Percentiles rank a stretch among this genome's conserved stretches.
Evolutionary conservation across 805 yeast species (phyloP).

Genomic region (Scheffersomyces ergatensis): DNA sequence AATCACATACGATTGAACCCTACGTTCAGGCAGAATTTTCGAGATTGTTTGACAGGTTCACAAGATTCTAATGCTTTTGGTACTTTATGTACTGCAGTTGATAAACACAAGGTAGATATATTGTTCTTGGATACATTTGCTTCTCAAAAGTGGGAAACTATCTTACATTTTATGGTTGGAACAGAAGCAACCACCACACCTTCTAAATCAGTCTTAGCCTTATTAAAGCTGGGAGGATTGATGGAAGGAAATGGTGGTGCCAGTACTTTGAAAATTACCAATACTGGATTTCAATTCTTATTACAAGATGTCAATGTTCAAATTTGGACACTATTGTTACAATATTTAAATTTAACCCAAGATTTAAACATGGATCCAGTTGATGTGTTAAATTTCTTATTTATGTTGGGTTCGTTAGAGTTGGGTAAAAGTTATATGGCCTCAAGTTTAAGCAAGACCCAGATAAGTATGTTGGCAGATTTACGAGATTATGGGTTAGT

Average conservation of each 20-base stretch:
- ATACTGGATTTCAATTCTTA: constrained; percentile 89
- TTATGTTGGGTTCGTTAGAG: constrained; percentile 89
- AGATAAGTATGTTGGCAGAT: constrained; percentile 82
- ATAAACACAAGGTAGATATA: constrained; percentile 57
- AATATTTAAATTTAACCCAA: constrained; percentile 83
- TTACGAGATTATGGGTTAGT: constrained; percentile 89
- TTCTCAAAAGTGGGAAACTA: constrained; percentile 87
- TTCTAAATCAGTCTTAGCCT: constrained; percentile 74
- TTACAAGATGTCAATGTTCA: constrained; percentile 92
- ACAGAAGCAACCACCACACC: constrained; percentile 71
- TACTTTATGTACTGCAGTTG: constrained; percentile 51
- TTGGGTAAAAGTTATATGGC: constrained; percentile 83
- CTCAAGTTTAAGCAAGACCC: constrained; percentile 71
- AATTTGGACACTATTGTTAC: constrained; percentile 87
- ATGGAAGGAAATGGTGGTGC: constrained; percentile 64
- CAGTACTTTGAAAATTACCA: constrained; percentile 66
- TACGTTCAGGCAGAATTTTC: constrained; percentile 70
- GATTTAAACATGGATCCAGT: constrained; percentile 90
- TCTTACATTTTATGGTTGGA: constrained; percentile 96
- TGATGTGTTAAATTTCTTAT: constrained; percentile 89
- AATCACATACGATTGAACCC: constrained; percentile 59
- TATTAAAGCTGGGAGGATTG: constrained; percentile 76
- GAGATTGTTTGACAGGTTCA: constrained; percentile 84
- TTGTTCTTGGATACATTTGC: constrained; percentile 77
- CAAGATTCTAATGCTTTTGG: constrained; percentile 70